Evolutionary conservation across 2,329 filamentous ascomycete genomes (phyloP).

Genomic region (Penicillium sp.): DNA sequence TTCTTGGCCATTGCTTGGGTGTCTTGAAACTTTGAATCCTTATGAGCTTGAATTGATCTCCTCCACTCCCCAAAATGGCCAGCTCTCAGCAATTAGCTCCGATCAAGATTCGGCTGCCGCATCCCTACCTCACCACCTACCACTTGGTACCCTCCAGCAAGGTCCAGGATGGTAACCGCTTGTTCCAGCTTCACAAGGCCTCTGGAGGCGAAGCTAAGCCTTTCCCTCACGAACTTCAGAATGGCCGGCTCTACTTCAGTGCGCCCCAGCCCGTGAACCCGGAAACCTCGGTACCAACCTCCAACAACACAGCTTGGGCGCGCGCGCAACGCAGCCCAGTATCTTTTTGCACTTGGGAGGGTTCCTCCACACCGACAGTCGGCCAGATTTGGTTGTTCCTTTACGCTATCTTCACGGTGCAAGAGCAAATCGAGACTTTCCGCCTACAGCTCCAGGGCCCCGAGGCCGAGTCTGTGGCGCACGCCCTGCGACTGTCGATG

Average conservation of each 20-base stretch:
- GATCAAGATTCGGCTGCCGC: slow-evolving; percentile 39
- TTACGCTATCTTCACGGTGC: slow-evolving; percentile 49
- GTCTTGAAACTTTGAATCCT: slow-evolving; percentile 1
- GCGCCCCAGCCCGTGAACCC: slow-evolving; percentile 29
- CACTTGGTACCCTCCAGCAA: slow-evolving; percentile 28
- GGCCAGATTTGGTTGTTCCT: slow-evolving; percentile 53
- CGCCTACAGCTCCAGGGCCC: slow-evolving; percentile 45
- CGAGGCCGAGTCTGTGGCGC: slow-evolving; percentile 37
- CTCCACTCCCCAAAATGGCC: slow-evolving; percentile 1
- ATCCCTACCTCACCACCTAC: slow-evolving; percentile 50
- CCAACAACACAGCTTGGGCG: slow-evolving; percentile 44
- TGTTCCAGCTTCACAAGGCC: slow-evolving; percentile 25
- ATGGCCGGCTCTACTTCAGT: slow-evolving; percentile 40
- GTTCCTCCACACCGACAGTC: slow-evolving; percentile 39
- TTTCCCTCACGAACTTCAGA: slow-evolving; percentile 44
- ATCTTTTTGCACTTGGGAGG: slow-evolving; percentile 45
- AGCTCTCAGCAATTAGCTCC: slow-evolving; percentile 7
- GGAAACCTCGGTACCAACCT: slow-evolving; percentile 12
- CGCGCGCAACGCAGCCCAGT: slow-evolving; percentile 49
- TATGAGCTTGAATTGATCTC: neutral
- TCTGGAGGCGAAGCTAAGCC: slow-evolving; percentile 31
- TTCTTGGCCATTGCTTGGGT: slow-evolving; percentile 1
- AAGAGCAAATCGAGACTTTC: slow-evolving; percentile 49
- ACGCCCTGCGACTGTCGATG: slow-evolving; percentile 42
- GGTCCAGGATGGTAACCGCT: slow-evolving; percentile 34